Base-by-base conservation (phyloP, 805 yeast genomes). In the Clavispora vitiphila region DNA sequence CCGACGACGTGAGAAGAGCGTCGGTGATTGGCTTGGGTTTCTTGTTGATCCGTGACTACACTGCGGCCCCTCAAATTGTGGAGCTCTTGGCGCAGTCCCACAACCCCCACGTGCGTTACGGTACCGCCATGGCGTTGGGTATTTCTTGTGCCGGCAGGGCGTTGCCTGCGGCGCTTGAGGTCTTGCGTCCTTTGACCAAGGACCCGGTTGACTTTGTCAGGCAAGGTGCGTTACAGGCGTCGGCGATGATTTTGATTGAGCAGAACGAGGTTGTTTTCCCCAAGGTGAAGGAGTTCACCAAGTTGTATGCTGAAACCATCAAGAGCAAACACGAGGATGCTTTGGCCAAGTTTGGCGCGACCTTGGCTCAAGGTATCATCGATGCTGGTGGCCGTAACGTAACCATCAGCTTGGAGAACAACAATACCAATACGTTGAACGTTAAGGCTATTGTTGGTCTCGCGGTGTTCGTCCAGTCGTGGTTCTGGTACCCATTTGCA, bases 371-470 rank as follows among this genome's bases (percentile, higher is more conserved):
- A 69, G 99, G 99, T 64, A 91, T 93, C 49, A 82, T 93, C 61
- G 97, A 93, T 68, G 99, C 98, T 9, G 97, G 99, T 65, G 99
- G 99, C 10, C 81, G 98, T 60, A 93, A 93, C 56, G 95, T 86
- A n/a, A 89, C 98, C 0, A 89, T 93, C 50, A 85, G 85, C 53
- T 72, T 91, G 38, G 97, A 93, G 64, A 87, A 90, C 61, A 57
- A 81, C 19, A 90, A 89, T 52, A 88, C 96, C 31, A 95, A 89
- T 46, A 88, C 96, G 16, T 75, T 93, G 50, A 91, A 93, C 65
- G 81, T 83, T 59, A 85, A 86, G 63, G 93, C 96, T 0, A 83
- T 93, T 55, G 95, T 90, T 43, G 99, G 99, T 30, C 69, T 93
- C 51, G 81, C 93, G 0, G 77, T 93, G 45, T 93, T 93, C 60